Evolutionary conservation across 345 rosid species (phyloP), one percentile per base, ranked within the genome.

Genomic region (Gossypium anomalum): DNA sequence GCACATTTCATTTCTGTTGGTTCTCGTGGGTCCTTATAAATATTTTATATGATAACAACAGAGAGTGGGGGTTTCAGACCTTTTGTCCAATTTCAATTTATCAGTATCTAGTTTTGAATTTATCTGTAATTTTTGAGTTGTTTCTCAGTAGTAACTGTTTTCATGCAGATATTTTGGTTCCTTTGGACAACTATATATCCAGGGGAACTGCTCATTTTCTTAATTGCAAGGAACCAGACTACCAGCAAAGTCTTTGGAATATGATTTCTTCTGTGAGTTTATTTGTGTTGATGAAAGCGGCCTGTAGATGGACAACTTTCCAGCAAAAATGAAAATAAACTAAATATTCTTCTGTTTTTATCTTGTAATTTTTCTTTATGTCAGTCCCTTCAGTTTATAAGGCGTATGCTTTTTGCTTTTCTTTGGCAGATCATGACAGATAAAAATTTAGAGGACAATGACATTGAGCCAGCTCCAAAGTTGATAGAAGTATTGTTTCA

Each of bases 381-480:
- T 66, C 13, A 1, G 12, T 51, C 15, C 41, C 53, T 14, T 27
- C n/a, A 48, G 19, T 49, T 71, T 8, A 52, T 72, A 48, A 76
- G 56, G 25, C 45, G 7, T 15, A 12, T 65, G 11, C 45, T 10
- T 5, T 52, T 19, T 58, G 3, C 47, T 70, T 71, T 71, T 70
- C 70, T 16, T 41, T 58, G 29, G 70, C 84, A 96, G 99, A 83
- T 92, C 52, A 84, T 96, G 94, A 80, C 89, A 11, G 97, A 96
- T 78, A 80, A 78, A 82, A 93, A 88, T 80, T 85, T 93, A 79
- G 99, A 96, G 82, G 99, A 96, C 75, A 80, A 80, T 76, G 98
- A 93, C 74, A 87, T 93, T 79, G 97, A 87, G 79, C 89, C 99
- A 23, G 99, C 98, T 75, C 99, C 99, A 78, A 96, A 96, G 86